These are phyloP conservation scores for Tephrocybe sp. DNA, from an alignment of 768 basidiomycete genomes.

Conservation along the genomic window DNA sequence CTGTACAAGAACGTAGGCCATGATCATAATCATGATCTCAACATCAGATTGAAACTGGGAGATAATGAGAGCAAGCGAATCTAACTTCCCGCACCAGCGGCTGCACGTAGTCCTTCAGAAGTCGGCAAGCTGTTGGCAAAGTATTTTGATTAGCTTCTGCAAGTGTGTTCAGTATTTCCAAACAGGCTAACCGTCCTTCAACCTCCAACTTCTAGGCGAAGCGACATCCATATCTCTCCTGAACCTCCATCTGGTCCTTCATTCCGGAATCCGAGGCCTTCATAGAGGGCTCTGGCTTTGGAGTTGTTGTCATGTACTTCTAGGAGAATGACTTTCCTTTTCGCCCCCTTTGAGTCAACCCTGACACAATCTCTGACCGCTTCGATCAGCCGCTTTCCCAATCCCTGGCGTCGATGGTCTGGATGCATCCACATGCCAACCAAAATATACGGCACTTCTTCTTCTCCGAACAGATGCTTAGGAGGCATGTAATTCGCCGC, in stretches of 20 bases:
- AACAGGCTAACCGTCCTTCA: neutral
- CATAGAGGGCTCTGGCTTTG: constrained; percentile 4
- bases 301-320: constrained; percentile 7
- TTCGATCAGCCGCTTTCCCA: constrained; percentile 7
- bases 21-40: too few species aligned
- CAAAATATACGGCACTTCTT: constrained; percentile 3
- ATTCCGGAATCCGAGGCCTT: constrained; percentile 3
- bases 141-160: too few species aligned
- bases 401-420: constrained; percentile 5
- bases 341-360: neutral
- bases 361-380: neutral
- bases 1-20: too few species aligned
- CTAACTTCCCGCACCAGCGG: too few species aligned
- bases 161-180: neutral
- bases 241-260: constrained; percentile 4
- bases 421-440: constrained; percentile 15
- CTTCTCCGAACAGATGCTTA: neutral
- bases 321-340: constrained; percentile 1
- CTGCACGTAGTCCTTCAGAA: too few species aligned
- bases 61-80: too few species aligned
- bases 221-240: constrained; percentile 5
- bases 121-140: too few species aligned
- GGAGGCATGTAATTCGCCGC: neutral
- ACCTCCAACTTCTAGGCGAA: neutral
- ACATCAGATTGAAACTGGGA: too few species aligned